Base-by-base conservation (phyloP, 129 eudicot genomes). In the Ambrosia trifida region DNA sequence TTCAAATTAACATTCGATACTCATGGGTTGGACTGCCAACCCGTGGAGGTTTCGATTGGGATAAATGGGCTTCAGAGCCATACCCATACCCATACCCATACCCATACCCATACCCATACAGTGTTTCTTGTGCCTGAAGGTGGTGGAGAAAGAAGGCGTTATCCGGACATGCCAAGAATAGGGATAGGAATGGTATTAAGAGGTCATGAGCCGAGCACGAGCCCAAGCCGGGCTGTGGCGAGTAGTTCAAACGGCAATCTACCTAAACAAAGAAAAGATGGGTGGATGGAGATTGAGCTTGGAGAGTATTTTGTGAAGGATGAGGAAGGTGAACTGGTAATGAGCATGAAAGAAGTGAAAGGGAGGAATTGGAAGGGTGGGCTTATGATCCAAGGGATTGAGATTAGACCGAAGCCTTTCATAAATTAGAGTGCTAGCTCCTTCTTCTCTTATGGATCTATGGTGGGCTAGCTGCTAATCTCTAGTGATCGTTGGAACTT, bases 201-300 rank as follows among this genome's bases (percentile, higher is more conserved):
- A 17, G 74, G 78, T 9, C 66, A 45, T 24, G 46, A 24, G 70
- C 77, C 18, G 2, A 19, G 46, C 68, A 71, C 43, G 3, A 49
- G n/a, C 77, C 80, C 70, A 24, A 24, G 1, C 28, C 28, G 33
- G 38, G 68, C 62, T 6, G 17, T 19, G n/a, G n/a, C n/a, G 6
- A 58, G 28, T 9, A 18, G 40, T 11, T n/a, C 68, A 3, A 70
- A 68, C 49, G 64, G 46, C 0, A 65, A 60, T 4, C 76, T 72
- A n/a, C 89, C 96, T 0, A 79, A 74, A 72, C 14, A 33, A 49
- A 81, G 96, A 58, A 64, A 35, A 33, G 89, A 89, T 38, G 91
- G 89, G 13, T 89, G 96, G 96, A 20, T 81, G 72, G 96, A 89
- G 69, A 72, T 85, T 7, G 85, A 89, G 79, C 72, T 86, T 67